phyloP scores from a whole-genome alignment of 2,329 filamentous ascomycete genomes.

The Macrophomina phaseolina region DNA sequence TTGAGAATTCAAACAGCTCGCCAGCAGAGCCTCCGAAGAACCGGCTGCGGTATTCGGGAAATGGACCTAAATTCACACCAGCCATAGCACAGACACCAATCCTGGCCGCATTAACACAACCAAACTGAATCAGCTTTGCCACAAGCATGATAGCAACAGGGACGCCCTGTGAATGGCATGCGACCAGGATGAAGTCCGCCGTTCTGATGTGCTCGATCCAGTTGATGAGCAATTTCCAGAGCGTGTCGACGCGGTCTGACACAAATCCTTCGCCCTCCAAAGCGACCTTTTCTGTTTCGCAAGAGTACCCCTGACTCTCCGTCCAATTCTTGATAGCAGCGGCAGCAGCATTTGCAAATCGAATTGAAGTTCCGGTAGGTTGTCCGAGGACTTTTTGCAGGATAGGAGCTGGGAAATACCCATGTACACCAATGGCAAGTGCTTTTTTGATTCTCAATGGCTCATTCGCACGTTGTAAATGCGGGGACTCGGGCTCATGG shows the following conservation, averaged over 20 bases:
- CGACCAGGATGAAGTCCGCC: conserved; percentile 89
- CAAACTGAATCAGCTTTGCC: conserved; percentile 89
- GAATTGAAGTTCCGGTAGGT: conserved; percentile 91
- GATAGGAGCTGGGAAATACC: conserved; percentile 86
- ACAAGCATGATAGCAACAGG: conserved; percentile 92
- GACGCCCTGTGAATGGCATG: conserved; percentile 94
- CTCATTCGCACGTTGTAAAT: conserved; percentile 74
- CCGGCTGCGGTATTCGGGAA: conserved; percentile 87
- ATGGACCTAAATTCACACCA: conserved; percentile 91
- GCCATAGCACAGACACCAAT: conserved; percentile 90
- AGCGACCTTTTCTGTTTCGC: conserved; percentile 91
- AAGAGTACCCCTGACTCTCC: conserved; percentile 71
- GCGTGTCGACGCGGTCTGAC: conserved; percentile 81
- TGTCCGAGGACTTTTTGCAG: conserved; percentile 92
- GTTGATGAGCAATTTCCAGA: conserved; percentile 94
- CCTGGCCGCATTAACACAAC: conserved; percentile 75
- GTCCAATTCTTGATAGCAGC: conserved; percentile 85
- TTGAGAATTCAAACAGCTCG: conserved; percentile 92
- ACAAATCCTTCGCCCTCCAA: conserved; percentile 95
- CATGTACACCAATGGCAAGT: conserved; percentile 91
- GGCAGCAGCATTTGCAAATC: conserved; percentile 87
- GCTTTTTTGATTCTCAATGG: conserved; percentile 80
- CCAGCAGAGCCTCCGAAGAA: conserved; percentile 84
- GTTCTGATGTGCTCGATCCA: conserved; percentile 89
- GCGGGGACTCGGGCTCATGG: conserved; percentile 60